Evolutionary conservation across 2,329 filamentous ascomycete genomes (phyloP), one percentile per base, ranked within the genome.

Genomic region (Ambrosiella xylebori): DNA sequence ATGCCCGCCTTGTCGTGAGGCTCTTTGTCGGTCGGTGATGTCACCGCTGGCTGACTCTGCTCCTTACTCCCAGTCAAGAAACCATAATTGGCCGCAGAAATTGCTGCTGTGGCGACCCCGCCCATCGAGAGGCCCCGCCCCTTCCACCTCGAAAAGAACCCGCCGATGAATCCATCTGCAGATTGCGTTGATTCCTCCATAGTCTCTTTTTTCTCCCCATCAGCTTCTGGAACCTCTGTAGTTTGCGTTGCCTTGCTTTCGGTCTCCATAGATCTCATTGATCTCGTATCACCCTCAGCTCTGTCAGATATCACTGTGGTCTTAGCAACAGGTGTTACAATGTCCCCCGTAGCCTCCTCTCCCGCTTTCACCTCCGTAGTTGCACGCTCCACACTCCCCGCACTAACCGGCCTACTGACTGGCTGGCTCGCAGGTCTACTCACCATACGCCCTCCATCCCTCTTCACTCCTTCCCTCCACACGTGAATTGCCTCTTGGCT

Each of bases 401-500:
- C 17, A 54, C 36, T 54, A n/a, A 37, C n/a, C 17, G 51, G 36
- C 19, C 36, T 17, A 2, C 35, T 17, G 35, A 39, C 36, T 19
- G 17, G 45, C 9, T 11, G 15, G 27, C 27, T 27, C 27, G 27
- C 27, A 27, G 27, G 27, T 27, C 27, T 27, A 27, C 72, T 68
- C 45, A 37, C 38, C 27, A 9, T 68, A 70, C 15, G 70, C 69
- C 27, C 27, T 51, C 79, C 76, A 13, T 41, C 19, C 13, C 57
- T 38, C 13, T 52, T 39, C 27, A 82, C 73, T 17, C 76, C 76
- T 58, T 94, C 88, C 2, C 90, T 81, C 91, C 91, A 98, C 54
- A 81, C 86, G 63, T 94, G 77, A 63, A 96, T 96, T 13, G 87
- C 80, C 62, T 97, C 91, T 0, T 84, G 74, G 57, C 65, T 70